A percentile compares a stretch with the other conserved stretches of the same genome.
Evolutionary conservation across 805 yeast species (phyloP).

Genomic region (Lipomyces sp.): DNA sequence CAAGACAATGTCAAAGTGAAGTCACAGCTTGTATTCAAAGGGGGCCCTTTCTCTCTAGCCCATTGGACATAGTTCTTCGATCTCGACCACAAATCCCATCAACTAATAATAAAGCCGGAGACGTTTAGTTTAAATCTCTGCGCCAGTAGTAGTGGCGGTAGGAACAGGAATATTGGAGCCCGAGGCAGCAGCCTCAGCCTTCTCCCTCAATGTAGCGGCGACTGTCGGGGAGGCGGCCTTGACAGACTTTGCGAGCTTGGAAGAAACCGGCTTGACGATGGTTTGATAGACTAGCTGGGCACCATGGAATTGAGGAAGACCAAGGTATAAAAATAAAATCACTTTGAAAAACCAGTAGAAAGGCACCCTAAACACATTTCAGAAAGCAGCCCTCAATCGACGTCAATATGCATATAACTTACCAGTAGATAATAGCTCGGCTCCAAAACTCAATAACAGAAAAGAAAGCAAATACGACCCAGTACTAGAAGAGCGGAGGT

Average conservation of each 20-base stretch:
- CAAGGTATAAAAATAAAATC: conserved; percentile 77
- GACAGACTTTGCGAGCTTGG: conserved; percentile 17
- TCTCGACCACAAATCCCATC: too few relatives aligned
- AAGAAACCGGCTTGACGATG: conserved; percentile 44
- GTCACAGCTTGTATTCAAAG: too few relatives aligned
- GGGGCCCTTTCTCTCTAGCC: too few relatives aligned
- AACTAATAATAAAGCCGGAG: too few relatives aligned
- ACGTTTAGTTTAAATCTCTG: conserved; percentile 19
- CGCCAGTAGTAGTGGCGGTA: conserved; percentile 29
- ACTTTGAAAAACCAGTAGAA: conserved; percentile 95
- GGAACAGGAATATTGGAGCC: too few relatives aligned
- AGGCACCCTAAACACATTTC: conserved; percentile 50
- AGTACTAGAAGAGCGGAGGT: conserved; percentile 61
- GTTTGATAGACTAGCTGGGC: conserved; percentile 66
- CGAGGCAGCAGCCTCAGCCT: conserved; percentile 34
- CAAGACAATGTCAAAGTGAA: too few relatives aligned
- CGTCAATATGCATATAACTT: not conserved
- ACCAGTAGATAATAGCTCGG: conserved; percentile 83
- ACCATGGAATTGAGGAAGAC: conserved; percentile 85
- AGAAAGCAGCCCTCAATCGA: not conserved
- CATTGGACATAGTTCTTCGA: too few relatives aligned
- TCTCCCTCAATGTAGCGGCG: conserved; percentile 35
- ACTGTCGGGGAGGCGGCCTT: conserved; percentile 14
- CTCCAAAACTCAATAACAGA: conserved; percentile 96
- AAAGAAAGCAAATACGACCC: conserved; percentile 96